Base-by-base conservation (phyloP, 352 stramenopile genomes). In the Phytophthora sansomeana region DNA sequence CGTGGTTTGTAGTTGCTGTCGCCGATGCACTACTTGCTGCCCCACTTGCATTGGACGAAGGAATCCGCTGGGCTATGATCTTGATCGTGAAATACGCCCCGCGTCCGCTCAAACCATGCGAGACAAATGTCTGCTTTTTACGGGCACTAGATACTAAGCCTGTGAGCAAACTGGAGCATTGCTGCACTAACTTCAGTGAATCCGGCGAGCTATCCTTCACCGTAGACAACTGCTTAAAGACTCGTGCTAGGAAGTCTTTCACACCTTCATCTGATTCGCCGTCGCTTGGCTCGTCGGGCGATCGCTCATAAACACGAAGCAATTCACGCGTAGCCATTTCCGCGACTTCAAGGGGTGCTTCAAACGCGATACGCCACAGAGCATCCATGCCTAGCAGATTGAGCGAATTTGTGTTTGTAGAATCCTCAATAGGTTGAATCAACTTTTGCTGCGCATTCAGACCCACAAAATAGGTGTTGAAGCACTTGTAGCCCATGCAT, bases 391-490 rank as follows among this genome's bases (percentile, higher is more conserved):
- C 89, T 14, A 90, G 53, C 24, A 94, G 70, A 50, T 79, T 66
- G 19, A 84, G 53, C 36, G 70, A 61, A 24, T 72, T 78, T 13
- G 43, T 62, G 43, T 56, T 58, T 24, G 35, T 48, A 32, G 41
- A 48, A 16, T 63, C 55, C 19, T 77, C 43, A 44, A 16, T 52
- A 33, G 26, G 50, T 14, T 75, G 69, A 30, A 81, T 46, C 54
- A 76, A 38, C 24, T 85, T 84, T 6, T 77, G 78, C 19, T 85
- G 75, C 14, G 80, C 69, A 58, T 96, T 96, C 36, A 96, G 41
- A 1, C 75, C 82, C 10, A 93, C 77, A 58, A 96, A 96, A 39
- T 93, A 96, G 11, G 86, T 93, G 59, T 95, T 85, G 28, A 96
- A 96, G 48, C 89, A 96, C 50, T 90, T 87, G 64, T 96, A 96